Conservation (phyloP, 2,329 filamentous ascomycete genomes). For the Thielaviopsis ethacetica region DNA sequence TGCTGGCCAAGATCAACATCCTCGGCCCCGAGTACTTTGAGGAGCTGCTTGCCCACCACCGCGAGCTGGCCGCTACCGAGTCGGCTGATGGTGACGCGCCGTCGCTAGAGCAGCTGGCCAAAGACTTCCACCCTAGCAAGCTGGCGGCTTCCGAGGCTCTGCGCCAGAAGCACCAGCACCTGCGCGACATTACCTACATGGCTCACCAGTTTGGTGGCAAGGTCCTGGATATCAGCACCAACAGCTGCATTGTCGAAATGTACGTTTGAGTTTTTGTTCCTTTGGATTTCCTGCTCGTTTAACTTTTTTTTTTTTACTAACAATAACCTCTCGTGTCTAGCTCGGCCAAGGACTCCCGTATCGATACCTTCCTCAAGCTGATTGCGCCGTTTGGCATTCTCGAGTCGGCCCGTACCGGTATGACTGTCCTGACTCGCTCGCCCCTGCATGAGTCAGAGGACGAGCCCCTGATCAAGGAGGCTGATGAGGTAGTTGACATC, state of each 20-base stretch:
- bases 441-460: constrained; percentile 65
- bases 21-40: constrained; percentile 97
- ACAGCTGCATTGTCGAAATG: constrained; percentile 97
- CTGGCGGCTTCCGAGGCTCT: constrained; percentile 76
- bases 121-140: constrained; percentile 80
- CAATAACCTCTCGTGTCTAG: constrained; percentile 23
- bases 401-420: constrained; percentile 84
- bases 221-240: constrained; percentile 93
- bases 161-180: constrained; percentile 91
- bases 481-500: constrained; percentile 85
- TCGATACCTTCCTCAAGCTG: constrained; percentile 96
- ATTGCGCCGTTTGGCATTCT: constrained; percentile 89
- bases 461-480: constrained; percentile 59
- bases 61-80: constrained; percentile 53
- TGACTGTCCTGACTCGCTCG: constrained; percentile 92
- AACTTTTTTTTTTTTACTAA: no score
- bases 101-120: constrained; percentile 29
- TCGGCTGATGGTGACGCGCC: constrained; percentile 20
- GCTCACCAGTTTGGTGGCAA: constrained; percentile 97
- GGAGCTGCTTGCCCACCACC: constrained; percentile 86
- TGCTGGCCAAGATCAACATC: constrained; percentile 92
- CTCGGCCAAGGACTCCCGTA: constrained; percentile 81
- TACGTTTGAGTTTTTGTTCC: constrained; percentile 31
- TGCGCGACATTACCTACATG: constrained; percentile 90
- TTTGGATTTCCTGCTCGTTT: no score